Base-by-base conservation (phyloP, 1,284 basidiomycete species). In the Rhodotorula sp. region DNA sequence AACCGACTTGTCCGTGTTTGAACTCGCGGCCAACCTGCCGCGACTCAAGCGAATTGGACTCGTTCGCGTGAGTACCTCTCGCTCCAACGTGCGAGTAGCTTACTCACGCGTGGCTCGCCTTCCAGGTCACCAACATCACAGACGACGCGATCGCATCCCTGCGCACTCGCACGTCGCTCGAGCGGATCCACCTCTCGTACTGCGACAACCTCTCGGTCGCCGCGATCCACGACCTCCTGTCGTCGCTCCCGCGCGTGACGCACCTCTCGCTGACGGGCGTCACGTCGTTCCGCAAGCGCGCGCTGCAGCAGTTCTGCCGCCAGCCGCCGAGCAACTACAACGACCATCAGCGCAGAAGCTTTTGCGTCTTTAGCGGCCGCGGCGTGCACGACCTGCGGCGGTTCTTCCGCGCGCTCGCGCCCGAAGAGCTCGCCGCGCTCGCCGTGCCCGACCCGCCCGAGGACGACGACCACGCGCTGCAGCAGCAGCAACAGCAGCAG, bases 211-310 rank as follows among this genome's bases (percentile, higher is more conserved):
- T 99, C 72, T 89, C 91, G 8, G 91, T 98, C 73, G 87, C 90
- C 81, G 94, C 94, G 19, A 88, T 99, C 63, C 91, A 96, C 77
- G 93, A 90, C 82, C 86, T 99, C 52, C 86, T 99, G 61, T 90
- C 92, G 80, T 88, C 91, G 77, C 86, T 99, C 25, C 87, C 88
- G 75, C 91, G 92, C 74, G 84, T 99, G 50, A 97, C 93, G 7
- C 97, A 99, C 82, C 85, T 99, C 59, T 97, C 93, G 81, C 83
- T 99, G 75, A 98, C 97, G 17, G 97, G 96, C n/a, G 91, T 99
- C 45, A 89, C 90, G 12, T 89, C 93, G 2, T 99, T 99, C 84
- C 88, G 90, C 61, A 87, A 91, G 74, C 84, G 86, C 25, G 93
- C 96, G 78, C 81, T 98, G 70, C 95, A 98, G 81, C 86, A 87